Base-by-base conservation (phyloP, 2,329 filamentous ascomycete species). In the Pezicula neosporulosa region DNA sequence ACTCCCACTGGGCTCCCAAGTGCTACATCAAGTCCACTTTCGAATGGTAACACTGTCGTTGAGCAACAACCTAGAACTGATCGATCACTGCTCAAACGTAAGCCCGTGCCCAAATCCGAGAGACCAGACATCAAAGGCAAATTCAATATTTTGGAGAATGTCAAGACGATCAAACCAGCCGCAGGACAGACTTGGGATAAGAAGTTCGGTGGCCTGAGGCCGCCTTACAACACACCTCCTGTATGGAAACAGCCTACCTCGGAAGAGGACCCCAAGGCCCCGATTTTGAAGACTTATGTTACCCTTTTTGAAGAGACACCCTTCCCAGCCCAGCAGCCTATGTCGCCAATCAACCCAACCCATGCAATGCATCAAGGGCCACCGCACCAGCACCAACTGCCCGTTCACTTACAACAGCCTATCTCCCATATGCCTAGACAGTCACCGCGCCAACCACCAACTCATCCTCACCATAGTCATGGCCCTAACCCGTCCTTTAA, bases 311-410 rank as follows among this genome's bases (percentile, higher is more conserved):
- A 95, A 60, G 78, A 82, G 45, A 71, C 83, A 60, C 75, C 83
- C 47, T 74, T 81, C 61, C 72, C 77, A 41, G 70, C 76, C 53
- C 71, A 63, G 42, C 47, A 76, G 48, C 74, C 85, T 0, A 76
- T 86, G 45, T 82, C 86, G 16, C 88, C 88, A 1, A 86, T 87
- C 4, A 87, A 84, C 56, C 81, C 83, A 12, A 72, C 83, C 36
- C 86, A 89, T 63, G 82, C 83, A 16, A 82, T 87, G 54, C 85
- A 86, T 4, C 87, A 88, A 53, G 78, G 19, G 21, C 19, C 90
- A 58, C 78, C 89, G 35, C 91, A 94, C 63, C 89, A 92, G 59
- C 89, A 94, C 59, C 91, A 94, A 64, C 74, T 96, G 24, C 89
- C 90, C 1, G 83, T 87, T 65, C 90, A 95, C 64, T 81, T 96